Conservation (phyloP, 1,284 basidiomycete species). For the Chalciporus sp. region DNA sequence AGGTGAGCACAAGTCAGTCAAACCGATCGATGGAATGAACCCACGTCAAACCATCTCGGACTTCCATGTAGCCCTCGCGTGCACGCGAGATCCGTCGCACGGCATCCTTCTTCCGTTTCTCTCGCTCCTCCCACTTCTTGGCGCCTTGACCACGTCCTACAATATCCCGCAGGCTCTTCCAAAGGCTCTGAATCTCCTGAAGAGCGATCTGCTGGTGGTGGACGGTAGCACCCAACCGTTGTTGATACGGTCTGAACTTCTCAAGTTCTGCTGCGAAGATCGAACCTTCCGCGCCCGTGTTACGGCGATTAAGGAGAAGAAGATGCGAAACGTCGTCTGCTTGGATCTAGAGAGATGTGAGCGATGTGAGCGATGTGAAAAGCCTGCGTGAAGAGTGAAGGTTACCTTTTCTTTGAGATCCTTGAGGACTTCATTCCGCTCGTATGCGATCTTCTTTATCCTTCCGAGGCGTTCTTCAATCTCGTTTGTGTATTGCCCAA, state of each 20-base stretch:
- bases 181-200: constrained; percentile 69
- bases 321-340: constrained; percentile 96
- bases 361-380: constrained; percentile 4
- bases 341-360: constrained; percentile 67
- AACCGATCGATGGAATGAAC: constrained; percentile 35
- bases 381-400: neutral
- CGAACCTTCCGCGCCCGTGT: constrained; percentile 81
- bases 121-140: constrained; percentile 78
- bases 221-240: constrained; percentile 74
- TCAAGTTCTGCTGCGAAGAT: constrained; percentile 93
- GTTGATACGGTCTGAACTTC: constrained; percentile 93
- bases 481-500: constrained; percentile 69
- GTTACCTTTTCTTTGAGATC: constrained; percentile 91
- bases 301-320: constrained; percentile 88
- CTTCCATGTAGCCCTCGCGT: constrained; percentile 84
- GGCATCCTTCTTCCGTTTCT: constrained; percentile 75
- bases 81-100: constrained; percentile 73
- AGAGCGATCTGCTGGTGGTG: constrained; percentile 76
- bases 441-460: constrained; percentile 81
- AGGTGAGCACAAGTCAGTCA: constrained; percentile 7
- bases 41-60: constrained; percentile 80
- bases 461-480: constrained; percentile 79
- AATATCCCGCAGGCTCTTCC: constrained; percentile 73
- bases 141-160: constrained; percentile 73
- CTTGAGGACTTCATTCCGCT: constrained; percentile 85